Base-by-base conservation (phyloP, 768 basidiomycete species). In the Podaxis carcinomalis region DNA sequence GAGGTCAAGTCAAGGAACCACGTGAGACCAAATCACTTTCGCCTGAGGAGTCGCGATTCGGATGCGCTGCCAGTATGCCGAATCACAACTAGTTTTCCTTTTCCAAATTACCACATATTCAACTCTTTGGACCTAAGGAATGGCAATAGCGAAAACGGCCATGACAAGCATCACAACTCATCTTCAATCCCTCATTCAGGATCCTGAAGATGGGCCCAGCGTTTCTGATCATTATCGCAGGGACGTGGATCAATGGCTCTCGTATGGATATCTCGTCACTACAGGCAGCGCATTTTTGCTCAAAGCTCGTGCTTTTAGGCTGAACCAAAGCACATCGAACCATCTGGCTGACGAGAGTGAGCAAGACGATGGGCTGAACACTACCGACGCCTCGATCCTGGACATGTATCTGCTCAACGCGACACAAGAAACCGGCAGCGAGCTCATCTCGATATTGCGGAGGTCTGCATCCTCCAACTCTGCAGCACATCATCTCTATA, bases 201-300 rank as follows among this genome's bases (percentile, higher is more conserved):
- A 61, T 35, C 16, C 39, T 19, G 53, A 49, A 32, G 53, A 55
- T n/a, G 53, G 59, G 25, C 23, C 19, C 2, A 36, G 32, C 11
- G 21, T 36, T 47, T 54, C 28, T 54, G 59, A 61, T 19, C 42
- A 54, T 35, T 27, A 28, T 39, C 52, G 51, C 16, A 54, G 42
- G 35, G 52, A 61, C 27, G 42, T 61, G 5, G 44, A 61, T 40
- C 52, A 61, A 25, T 61, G 59, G 59, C 44, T 61, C 35, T 25
- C 46, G 59, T 61, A 47, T 23, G 58, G 16, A 23, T 55, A 21
- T 47, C 9, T 21, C 32, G n/a, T 2, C 28, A 25, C n/a, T 11
- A 16, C n/a, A 6, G 19, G 37, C 35, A 16, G 11, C 19, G 28
- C 9, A 13, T 36, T 36, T n/a, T 23, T 11, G 4, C 23, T 37